These are phyloP conservation scores for Penicillium thymicola DNA, from an alignment of 2,329 filamentous ascomycete species.

Conservation along the genomic window DNA sequence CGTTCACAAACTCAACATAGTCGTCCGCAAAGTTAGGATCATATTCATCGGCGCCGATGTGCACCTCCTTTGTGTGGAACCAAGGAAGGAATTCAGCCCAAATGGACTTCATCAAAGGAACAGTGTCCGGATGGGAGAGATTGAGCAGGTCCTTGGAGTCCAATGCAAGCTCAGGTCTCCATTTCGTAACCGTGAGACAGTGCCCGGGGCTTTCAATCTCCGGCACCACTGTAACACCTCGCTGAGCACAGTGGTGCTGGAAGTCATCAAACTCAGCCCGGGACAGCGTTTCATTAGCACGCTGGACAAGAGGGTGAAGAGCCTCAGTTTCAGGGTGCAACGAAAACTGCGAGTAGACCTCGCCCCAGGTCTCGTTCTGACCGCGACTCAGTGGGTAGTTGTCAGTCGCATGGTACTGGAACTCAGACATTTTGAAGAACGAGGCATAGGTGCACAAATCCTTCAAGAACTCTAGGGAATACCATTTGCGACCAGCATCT, in stretches of 20 bases:
- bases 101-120: slow-evolving; percentile 52
- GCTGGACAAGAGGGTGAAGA: slow-evolving; percentile 50
- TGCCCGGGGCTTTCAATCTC: slow-evolving; percentile 62
- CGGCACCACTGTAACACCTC: slow-evolving; percentile 57
- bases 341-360: slow-evolving; percentile 56
- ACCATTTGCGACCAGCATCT: slow-evolving; percentile 56
- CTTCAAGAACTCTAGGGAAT: slow-evolving; percentile 52
- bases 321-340: slow-evolving; percentile 50
- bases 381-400: slow-evolving; percentile 54
- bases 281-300: slow-evolving; percentile 56
- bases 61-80: slow-evolving; percentile 56
- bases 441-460: slow-evolving; percentile 61
- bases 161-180: slow-evolving; percentile 56
- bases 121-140: slow-evolving; percentile 53
- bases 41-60: slow-evolving; percentile 58
- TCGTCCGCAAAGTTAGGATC: slow-evolving; percentile 44
- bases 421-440: slow-evolving; percentile 60
- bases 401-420: slow-evolving; percentile 59
- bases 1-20: slow-evolving; percentile 55
- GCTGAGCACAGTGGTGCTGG: slow-evolving; percentile 51
- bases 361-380: slow-evolving; percentile 45
- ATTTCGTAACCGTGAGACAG: slow-evolving; percentile 55
- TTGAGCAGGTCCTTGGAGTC: slow-evolving; percentile 53
- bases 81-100: slow-evolving; percentile 57
- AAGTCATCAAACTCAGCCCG: slow-evolving; percentile 52